Conservation (phyloP, 208 protist species). For the Crithidia expoeki region DNA sequence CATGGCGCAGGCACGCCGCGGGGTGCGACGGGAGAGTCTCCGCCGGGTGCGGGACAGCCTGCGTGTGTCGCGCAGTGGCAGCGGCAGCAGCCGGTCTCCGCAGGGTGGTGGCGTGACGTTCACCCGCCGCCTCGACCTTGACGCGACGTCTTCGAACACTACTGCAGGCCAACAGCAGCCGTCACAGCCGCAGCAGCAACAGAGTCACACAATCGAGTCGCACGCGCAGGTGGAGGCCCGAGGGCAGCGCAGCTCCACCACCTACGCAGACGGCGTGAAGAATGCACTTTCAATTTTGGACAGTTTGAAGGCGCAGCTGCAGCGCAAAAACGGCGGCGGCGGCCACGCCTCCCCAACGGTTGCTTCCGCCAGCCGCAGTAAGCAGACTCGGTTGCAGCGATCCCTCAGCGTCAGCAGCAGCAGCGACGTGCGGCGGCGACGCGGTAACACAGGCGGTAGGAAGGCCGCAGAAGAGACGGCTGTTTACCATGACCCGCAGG, state of each 20-base stretch:
- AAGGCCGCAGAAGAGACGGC: slow-evolving; percentile 20
- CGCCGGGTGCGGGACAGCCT: slow-evolving; percentile 71
- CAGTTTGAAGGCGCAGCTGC: slow-evolving; percentile 52
- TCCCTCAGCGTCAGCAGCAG: slow-evolving; percentile 20
- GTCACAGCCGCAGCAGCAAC: background rate
- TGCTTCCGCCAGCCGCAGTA: slow-evolving; percentile 25
- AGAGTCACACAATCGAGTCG: background rate
- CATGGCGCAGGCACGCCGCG: slow-evolving; percentile 54
- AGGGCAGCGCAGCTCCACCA: slow-evolving; percentile 24
- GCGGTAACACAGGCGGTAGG: background rate
- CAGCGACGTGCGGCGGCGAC: slow-evolving; percentile 24
- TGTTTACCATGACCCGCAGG: slow-evolving; percentile 16
- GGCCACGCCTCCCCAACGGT: slow-evolving; percentile 19
- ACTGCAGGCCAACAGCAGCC: background rate
- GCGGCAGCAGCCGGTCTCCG: slow-evolving; percentile 21
- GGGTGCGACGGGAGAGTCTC: slow-evolving; percentile 62
- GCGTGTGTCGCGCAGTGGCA: slow-evolving; percentile 17
- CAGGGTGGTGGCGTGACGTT: slow-evolving; percentile 34
- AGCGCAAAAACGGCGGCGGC: slow-evolving; percentile 13
- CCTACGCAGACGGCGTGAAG: slow-evolving; percentile 60
- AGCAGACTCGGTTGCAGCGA: slow-evolving; percentile 24
- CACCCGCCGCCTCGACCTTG: slow-evolving; percentile 18
- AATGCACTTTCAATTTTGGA: slow-evolving; percentile 76
- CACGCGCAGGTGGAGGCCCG: slow-evolving; percentile 17
- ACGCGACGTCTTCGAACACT: background rate